A percentile compares a stretch with the other conserved stretches of the same genome.
Conservation (phyloP, 495 filamentous ascomycete genomes). For the Physcia stellaris region DNA sequence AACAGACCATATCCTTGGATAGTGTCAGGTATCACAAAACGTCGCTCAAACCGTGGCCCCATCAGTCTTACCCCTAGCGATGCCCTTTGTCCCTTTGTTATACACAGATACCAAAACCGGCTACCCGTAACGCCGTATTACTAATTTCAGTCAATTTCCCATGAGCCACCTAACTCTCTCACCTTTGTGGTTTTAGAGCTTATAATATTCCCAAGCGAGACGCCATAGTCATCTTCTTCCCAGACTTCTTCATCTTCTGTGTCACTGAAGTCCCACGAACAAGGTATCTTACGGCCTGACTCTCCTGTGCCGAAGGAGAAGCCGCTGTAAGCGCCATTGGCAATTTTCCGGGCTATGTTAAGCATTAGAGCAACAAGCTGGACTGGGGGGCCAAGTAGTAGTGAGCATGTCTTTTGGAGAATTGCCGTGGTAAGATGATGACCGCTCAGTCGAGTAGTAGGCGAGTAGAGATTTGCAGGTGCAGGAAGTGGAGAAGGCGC, state of each 20-base stretch:
- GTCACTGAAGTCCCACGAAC: constrained; percentile 16
- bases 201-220: constrained; percentile 7
- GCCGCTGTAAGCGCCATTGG: constrained; percentile 31
- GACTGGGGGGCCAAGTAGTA: constrained; percentile 61
- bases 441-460: constrained; percentile 23
- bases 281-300: constrained; percentile 10
- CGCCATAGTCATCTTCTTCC: constrained; percentile 17
- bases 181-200: constrained; percentile 16
- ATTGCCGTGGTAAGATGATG: constrained; percentile 51
- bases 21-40: no score
- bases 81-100: constrained; percentile 1
- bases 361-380: constrained; percentile 66
- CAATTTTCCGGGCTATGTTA: constrained; percentile 61
- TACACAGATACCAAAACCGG: neutral
- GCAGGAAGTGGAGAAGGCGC: constrained; percentile 59
- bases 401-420: constrained; percentile 58
- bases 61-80: no score
- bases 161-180: constrained; percentile 15
- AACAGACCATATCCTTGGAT: no score
- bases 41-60: no score
- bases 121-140: no score
- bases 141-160: constrained; percentile 15
- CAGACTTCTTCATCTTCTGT: constrained; percentile 9
- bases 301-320: constrained; percentile 10
- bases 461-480: constrained; percentile 48